Conservation (phyloP, 225 moss, liverwort and hornwort genomes). For the Marchantia polymorpha region DNA sequence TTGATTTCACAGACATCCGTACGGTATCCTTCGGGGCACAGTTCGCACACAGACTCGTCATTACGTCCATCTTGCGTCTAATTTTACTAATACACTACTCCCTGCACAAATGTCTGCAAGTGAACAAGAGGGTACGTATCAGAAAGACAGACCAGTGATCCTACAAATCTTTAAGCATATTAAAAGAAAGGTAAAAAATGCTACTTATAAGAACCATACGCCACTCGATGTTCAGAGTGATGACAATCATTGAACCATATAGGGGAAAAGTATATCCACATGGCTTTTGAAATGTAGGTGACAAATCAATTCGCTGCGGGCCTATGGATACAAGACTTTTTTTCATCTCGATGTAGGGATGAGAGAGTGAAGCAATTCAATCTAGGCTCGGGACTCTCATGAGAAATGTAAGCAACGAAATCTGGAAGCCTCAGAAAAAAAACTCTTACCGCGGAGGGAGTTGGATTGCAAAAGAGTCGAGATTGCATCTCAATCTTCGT, state of each 20-base stretch:
- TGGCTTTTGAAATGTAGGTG: no score
- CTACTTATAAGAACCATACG: no score
- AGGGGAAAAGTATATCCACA: no score
- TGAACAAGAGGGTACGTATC: not conserved
- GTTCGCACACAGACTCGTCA: not conserved
- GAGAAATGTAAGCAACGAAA: not conserved
- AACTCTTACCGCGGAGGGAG: slow-evolving; percentile 9
- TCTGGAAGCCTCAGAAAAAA: not conserved
- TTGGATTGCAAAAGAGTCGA: not conserved
- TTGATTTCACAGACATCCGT: not conserved
- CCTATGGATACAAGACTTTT: no score
- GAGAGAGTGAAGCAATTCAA: no score
- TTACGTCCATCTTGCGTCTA: slow-evolving; percentile 3
- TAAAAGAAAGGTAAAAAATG: no score
- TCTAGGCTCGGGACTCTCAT: not conserved
- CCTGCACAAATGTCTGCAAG: slow-evolving; percentile 13
- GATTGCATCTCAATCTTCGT: slow-evolving; percentile 37
- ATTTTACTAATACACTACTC: slow-evolving; percentile 8
- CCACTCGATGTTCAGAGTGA: no score
- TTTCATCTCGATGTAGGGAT: no score
- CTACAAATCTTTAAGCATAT: no score
- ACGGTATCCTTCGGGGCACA: not conserved
- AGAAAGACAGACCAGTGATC: no score
- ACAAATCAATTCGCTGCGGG: no score
- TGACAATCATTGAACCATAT: no score